Base-by-base conservation (phyloP, 371 early-diverging fungal species). In the Mucor lusitanicus region DNA sequence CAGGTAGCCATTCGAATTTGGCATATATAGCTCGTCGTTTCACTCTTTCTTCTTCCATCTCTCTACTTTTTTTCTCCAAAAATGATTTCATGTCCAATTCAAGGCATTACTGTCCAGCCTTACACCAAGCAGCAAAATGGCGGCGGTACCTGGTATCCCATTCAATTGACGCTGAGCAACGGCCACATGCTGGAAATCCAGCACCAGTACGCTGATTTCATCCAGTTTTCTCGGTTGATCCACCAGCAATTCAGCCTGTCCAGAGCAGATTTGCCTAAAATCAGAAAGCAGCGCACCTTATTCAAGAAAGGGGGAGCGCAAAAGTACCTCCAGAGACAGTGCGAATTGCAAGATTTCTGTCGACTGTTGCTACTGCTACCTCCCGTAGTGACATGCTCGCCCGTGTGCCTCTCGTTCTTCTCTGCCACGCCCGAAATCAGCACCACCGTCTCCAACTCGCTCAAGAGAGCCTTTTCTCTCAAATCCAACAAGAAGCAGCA, bases 91-190 rank as follows among this genome's bases (percentile, higher is more conserved):
- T 64, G 42, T 17, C 42, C 33, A 21, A 42, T 64, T 2, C 32
- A 56, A 12, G 33, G 21, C 17, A 33, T 65, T 5, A 33, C 12
- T 17, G 48, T 65, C 9, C 32, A 46, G n/a, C 57, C 65, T 3
- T 65, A 25, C 35, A 1, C 37, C 48, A 58, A 19, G 37, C 40
- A 23, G 15, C 50, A 50, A 25, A 50, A 50, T 23, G 21, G 33
- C 46, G n/a, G n/a, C n/a, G n/a, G n/a, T n/a, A 59, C 59, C 11
- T 65, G 66, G 66, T 65, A 59, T 59, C 59, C 66, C 13, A n/a
- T 65, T 21, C 46, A 53, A 40, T 19, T 65, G 8, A 39, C 59
- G 21, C 6, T 59, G 9, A 21, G 59, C 25, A 40, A 33, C 1
- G 48, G 59, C 15, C 59, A 50, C 17, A 50, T 2, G 0, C 2